These are phyloP conservation scores for Talaromyces sp. DNA, from an alignment of 2,329 filamentous ascomycete species.

Conservation along the genomic window DNA sequence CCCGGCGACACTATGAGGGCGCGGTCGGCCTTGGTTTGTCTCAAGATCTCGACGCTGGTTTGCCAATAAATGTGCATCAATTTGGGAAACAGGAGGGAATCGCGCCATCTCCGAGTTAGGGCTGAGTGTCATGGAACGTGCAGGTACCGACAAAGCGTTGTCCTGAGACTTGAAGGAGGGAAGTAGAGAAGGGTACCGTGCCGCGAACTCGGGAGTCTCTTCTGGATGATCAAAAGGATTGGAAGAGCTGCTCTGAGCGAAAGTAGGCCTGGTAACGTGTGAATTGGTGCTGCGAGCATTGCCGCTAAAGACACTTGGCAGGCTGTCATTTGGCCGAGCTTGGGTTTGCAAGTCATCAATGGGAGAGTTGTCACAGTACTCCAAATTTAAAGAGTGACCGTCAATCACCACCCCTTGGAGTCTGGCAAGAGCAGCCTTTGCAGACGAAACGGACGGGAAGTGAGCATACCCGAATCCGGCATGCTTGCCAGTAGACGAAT, in stretches of 20 bases:
- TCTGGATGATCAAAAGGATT: constrained; percentile 30
- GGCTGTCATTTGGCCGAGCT: background rate
- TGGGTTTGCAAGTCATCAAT: constrained; percentile 22
- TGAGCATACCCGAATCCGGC: constrained; percentile 42
- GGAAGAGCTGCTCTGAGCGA: background rate
- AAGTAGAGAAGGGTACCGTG: constrained; percentile 38
- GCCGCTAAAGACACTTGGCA: constrained; percentile 14
- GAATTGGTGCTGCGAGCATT: constrained; percentile 9
- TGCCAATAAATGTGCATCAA: constrained; percentile 37
- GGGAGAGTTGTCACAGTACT: constrained; percentile 35
- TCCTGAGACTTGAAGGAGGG: constrained; percentile 23
- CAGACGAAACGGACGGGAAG: constrained; percentile 37
- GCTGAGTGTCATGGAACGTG: constrained; percentile 25
- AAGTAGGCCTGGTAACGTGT: background rate
- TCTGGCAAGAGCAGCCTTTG: constrained; percentile 37
- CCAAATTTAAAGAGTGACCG: constrained; percentile 42
- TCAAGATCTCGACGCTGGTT: constrained; percentile 21
- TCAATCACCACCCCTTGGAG: constrained; percentile 40
- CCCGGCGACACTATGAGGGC: background rate
- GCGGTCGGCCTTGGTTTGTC: background rate
- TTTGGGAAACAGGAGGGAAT: constrained; percentile 40
- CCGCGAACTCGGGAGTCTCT: constrained; percentile 32
- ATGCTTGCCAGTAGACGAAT: constrained; percentile 35
- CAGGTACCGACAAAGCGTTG: constrained; percentile 13
- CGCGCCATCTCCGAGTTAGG: constrained; percentile 29